Conservation (phyloP, 805 yeast genomes). For the Kockiozyma suomiensis region DNA sequence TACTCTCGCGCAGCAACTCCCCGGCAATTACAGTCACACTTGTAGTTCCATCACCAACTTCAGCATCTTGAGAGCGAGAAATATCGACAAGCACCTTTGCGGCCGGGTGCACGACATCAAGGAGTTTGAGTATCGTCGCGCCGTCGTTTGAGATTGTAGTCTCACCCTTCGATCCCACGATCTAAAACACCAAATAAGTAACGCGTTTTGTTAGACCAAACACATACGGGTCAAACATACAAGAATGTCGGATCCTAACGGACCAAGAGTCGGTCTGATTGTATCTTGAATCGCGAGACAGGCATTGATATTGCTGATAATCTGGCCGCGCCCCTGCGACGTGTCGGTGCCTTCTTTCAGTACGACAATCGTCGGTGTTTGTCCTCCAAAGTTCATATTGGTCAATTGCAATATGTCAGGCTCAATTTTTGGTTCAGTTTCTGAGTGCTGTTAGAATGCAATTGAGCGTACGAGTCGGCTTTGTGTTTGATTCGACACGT, state of each 20-base stretch:
- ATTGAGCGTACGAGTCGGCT: background rate
- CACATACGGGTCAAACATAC: conserved; percentile 17
- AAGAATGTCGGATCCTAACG: conserved; percentile 93
- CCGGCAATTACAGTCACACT: conserved; percentile 91
- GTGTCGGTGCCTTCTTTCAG: conserved; percentile 97
- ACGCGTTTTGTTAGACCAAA: background rate
- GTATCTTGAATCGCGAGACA: conserved; percentile 97
- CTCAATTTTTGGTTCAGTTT: background rate
- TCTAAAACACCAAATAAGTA: conserved; percentile 35
- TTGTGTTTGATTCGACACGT: background rate
- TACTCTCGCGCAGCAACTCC: conserved; percentile 87
- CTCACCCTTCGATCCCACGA: conserved; percentile 78
- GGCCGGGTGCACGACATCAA: conserved; percentile 98
- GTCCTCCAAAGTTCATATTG: conserved; percentile 82
- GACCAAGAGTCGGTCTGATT: conserved; percentile 91
- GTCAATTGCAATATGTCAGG: background rate
- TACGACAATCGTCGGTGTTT: conserved; percentile 97
- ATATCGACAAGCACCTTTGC: conserved; percentile 94
- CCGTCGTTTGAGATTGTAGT: conserved; percentile 98
- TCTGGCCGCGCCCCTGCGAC: conserved; percentile 96
- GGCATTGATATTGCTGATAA: conserved; percentile 92
- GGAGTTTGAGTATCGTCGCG: conserved; percentile 87
- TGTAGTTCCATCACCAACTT: conserved; percentile 98
- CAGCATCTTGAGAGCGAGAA: conserved; percentile 95
- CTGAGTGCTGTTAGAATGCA: background rate